These are phyloP conservation scores for Iberis pinnata DNA, from an alignment of 345 rosid species.

Conservation along the genomic window DNA sequence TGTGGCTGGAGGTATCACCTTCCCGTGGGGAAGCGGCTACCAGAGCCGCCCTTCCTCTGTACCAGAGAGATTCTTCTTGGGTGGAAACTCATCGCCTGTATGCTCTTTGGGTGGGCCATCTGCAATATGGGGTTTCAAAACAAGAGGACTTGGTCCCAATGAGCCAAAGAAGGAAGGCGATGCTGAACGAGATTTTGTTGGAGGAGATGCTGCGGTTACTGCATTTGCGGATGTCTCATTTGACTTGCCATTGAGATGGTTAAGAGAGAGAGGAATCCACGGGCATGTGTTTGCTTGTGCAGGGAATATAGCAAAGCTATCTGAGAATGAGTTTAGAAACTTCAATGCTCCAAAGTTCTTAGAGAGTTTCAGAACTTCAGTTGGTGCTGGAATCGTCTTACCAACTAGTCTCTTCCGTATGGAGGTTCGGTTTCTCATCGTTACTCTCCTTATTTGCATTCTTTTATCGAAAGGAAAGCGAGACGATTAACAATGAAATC, in stretches of 20 bases:
- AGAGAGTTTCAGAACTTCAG: conserved; percentile 61
- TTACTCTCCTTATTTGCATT: not conserved
- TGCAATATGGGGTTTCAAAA: conserved; percentile 71
- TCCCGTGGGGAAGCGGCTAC: conserved; percentile 76
- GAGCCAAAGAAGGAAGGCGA: conserved; percentile 55
- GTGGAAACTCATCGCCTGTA: conserved; percentile 83
- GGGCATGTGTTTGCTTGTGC: conserved; percentile 84
- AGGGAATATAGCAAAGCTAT: conserved; percentile 67
- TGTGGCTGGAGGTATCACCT: conserved; percentile 57
- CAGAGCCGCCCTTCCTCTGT: conserved; percentile 45
- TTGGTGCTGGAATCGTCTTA: conserved; percentile 78
- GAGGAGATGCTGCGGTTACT: conserved; percentile 87
- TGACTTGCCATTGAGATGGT: conserved; percentile 78
- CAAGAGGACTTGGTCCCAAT: conserved; percentile 78
- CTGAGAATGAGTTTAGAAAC: conserved; percentile 60
- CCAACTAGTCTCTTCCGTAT: conserved; percentile 74
- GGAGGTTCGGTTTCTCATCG: conserved; percentile 53
- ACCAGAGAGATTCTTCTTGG: conserved; percentile 88
- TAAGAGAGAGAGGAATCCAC: conserved; percentile 77
- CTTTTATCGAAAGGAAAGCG: not conserved
- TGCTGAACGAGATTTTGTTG: conserved; percentile 62
- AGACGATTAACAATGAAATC: not conserved
- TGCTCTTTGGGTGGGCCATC: conserved; percentile 72
- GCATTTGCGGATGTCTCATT: conserved; percentile 90
- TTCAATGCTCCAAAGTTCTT: conserved; percentile 48